Evolutionary conservation across 2,329 filamentous ascomycete genomes (phyloP), one percentile per base, ranked within the genome.

Genomic region (Calonectria hawksworthii): DNA sequence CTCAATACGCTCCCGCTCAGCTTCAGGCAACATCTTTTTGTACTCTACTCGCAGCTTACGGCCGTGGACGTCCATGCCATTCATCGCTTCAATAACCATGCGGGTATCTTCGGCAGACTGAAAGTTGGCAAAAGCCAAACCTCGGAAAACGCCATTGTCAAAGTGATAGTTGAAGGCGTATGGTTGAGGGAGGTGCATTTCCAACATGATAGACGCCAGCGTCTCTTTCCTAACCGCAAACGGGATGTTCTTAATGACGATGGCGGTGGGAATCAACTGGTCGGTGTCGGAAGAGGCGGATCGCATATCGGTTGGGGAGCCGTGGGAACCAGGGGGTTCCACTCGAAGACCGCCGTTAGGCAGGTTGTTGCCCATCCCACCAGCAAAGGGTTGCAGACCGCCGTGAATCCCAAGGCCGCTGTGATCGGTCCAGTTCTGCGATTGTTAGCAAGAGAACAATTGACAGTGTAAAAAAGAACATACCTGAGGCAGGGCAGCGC

Each of bases 91-190:
- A 76, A 99, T 99, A 65, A 99, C 97, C 65, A 94, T 91, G 16
- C 95, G 94, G 0, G 97, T 99, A 85, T 99, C 97, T 78, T 98
- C 95, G 1, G 97, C 93, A 21, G 95, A 98, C 44, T 97, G 98
- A 85, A 99, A 99, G 86, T 99, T 99, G 83, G 97, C 97, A 87
- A 99, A 99, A 2, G 97, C 97, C 67, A 99, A 89, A 9, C 97
- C 97, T 73, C 97, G 91, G 88, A 99, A 99, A 34, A 99, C 96
- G 34, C 97, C 97, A 81, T 98, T 98, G 84, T 99, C 97, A 83
- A 99, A 99, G 86, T 99, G 97, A 83, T 99, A 99, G 89, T 99
- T 99, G 90, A 99, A 99, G 16, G 97, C 97, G 83, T 99, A 99
- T 0, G 97, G 97, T 79, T 99, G 92, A 1, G 97, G 97, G 50